Conservation (phyloP, 202 grass and related monocot genomes). For the Setaria viridis region DNA sequence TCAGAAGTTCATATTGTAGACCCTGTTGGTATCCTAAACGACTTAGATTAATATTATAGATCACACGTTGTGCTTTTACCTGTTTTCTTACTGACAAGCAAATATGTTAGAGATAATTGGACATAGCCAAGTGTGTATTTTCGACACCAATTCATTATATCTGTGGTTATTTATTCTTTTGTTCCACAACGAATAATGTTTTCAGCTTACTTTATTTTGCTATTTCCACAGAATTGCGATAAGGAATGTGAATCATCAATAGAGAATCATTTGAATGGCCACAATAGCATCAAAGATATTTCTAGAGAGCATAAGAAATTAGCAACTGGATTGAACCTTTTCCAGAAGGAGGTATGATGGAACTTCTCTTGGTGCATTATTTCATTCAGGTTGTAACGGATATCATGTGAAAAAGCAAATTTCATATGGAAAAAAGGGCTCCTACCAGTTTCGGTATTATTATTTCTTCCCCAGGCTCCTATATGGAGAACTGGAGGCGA, state of each 20-base stretch:
- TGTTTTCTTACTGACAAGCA: conserved; percentile 22
- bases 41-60: conserved; percentile 2
- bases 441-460: conserved; percentile 9
- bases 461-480: conserved; percentile 7
- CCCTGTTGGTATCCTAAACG: not conserved
- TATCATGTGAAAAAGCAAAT: conserved; percentile 16
- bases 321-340: conserved; percentile 65
- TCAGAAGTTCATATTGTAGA: not conserved
- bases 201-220: conserved; percentile 40
- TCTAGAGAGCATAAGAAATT: conserved; percentile 77
- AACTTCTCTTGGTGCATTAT: conserved; percentile 37
- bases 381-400: conserved; percentile 23
- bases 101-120: not conserved
- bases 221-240: conserved; percentile 61
- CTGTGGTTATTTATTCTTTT: not conserved
- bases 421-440: not conserved
- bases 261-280: conserved; percentile 40
- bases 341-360: conserved; percentile 88
- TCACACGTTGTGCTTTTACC: conserved; percentile 23
- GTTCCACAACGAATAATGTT: conserved; percentile 27
- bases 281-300: conserved; percentile 60
- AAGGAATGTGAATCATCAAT: conserved; percentile 41
- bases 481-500: not conserved
- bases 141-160: not conserved
- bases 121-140: conserved; percentile 26